Evolutionary conservation across 805 yeast genomes (phyloP).

Genomic region (Priceomyces fermenticarens): DNA sequence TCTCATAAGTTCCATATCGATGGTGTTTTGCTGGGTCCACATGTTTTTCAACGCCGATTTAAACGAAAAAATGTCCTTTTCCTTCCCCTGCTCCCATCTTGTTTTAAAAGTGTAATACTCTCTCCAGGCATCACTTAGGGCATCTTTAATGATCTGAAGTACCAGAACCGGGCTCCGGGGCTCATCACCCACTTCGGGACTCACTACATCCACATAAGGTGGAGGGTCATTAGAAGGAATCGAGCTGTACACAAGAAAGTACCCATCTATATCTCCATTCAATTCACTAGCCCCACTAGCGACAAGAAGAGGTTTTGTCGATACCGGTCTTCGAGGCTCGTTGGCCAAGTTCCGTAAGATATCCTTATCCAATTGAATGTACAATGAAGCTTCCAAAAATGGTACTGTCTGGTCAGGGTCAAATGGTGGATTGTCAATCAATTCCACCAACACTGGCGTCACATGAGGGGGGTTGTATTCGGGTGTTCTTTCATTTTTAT

Average conservation of each 20-base stretch:
- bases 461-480: slow-evolving; percentile 43
- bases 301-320: slow-evolving; percentile 64
- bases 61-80: slow-evolving; percentile 62
- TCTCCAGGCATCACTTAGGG: slow-evolving; percentile 71
- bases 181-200: background rate
- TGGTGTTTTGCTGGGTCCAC: slow-evolving; percentile 45
- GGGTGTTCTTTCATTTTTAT: slow-evolving; percentile 4
- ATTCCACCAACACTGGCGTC: slow-evolving; percentile 62
- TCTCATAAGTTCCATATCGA: slow-evolving; percentile 15
- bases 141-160: slow-evolving; percentile 43
- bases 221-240: slow-evolving; percentile 67
- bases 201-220: slow-evolving; percentile 38
- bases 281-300: slow-evolving; percentile 79
- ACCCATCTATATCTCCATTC: slow-evolving; percentile 75
- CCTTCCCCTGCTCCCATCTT: slow-evolving; percentile 62
- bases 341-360: slow-evolving; percentile 59
- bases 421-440: slow-evolving; percentile 74
- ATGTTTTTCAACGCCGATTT: slow-evolving; percentile 55
- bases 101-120: slow-evolving; percentile 56
- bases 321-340: slow-evolving; percentile 59
- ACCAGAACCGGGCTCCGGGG: slow-evolving; percentile 5
- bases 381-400: slow-evolving; percentile 68
- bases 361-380: slow-evolving; percentile 57
- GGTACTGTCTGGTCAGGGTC: slow-evolving; percentile 68
- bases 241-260: slow-evolving; percentile 65